These are phyloP conservation scores for Amanita thiersii DNA, from an alignment of 768 basidiomycete species.

Conservation along the genomic window DNA sequence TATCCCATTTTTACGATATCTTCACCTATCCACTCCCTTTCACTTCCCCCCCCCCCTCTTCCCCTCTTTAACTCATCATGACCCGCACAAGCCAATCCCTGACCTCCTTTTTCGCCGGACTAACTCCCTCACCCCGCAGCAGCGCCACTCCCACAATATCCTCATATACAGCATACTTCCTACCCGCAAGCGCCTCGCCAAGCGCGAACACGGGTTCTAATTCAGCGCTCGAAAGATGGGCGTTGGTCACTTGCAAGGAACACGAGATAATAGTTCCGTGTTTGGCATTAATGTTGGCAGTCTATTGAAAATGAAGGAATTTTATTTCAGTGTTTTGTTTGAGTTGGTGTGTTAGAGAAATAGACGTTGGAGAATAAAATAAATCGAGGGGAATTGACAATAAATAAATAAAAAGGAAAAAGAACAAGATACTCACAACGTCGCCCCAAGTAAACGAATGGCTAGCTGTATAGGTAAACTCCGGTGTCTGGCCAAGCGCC, in stretches of 20 bases:
- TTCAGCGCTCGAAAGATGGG: slow-evolving; percentile 1
- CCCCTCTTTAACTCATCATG: background rate
- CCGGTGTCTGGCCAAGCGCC: slow-evolving; percentile 89
- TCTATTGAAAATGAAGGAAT: slow-evolving; percentile 21
- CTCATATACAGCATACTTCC: background rate
- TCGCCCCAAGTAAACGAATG: slow-evolving; percentile 44
- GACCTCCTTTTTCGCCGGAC: background rate
- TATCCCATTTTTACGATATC: too few relatives aligned
- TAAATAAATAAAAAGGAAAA: too few relatives aligned
- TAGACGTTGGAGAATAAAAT: too few relatives aligned
- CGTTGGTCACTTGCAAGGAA: slow-evolving; percentile 19
- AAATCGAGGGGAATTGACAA: too few relatives aligned
- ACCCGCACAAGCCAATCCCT: slow-evolving; percentile 1
- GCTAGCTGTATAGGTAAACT: slow-evolving; percentile 64
- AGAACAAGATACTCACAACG: slow-evolving; percentile 26
- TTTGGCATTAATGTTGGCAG: slow-evolving; percentile 45
- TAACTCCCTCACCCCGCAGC: background rate
- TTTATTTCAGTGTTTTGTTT: background rate
- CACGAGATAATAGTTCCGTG: slow-evolving; percentile 59
- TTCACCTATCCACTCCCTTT: background rate
- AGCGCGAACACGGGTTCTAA: background rate
- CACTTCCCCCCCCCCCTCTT: background rate
- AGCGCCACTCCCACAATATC: background rate
- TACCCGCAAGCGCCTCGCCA: slow-evolving; percentile 3
- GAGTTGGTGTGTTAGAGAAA: too few relatives aligned